These are phyloP conservation scores for Roridomyces roridus DNA, from an alignment of 768 basidiomycete species.

Conservation along the genomic window DNA sequence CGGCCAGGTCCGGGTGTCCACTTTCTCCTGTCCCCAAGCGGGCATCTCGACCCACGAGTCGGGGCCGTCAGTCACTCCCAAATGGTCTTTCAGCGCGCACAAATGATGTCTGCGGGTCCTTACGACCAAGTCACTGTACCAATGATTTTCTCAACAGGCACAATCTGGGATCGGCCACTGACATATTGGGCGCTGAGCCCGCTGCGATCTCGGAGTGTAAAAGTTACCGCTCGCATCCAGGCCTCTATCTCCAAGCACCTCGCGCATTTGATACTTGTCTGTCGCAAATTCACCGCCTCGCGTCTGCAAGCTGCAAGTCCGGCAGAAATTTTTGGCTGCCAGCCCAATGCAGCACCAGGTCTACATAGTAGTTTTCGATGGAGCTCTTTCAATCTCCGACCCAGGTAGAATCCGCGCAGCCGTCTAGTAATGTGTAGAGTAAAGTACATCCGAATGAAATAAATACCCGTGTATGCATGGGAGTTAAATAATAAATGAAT, in stretches of 20 bases:
- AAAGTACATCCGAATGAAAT: neutral
- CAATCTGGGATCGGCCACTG: neutral
- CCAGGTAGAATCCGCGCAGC: too few species aligned
- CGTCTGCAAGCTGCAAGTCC: too few species aligned
- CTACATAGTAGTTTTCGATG: constrained; percentile 1
- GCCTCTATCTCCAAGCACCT: constrained; percentile 7
- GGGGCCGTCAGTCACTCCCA: too few species aligned
- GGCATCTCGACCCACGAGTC: neutral
- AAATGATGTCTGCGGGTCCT: neutral
- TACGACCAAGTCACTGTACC: too few species aligned
- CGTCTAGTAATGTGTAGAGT: too few species aligned
- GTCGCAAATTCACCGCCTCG: too few species aligned
- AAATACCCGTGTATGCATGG: neutral
- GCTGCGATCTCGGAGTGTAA: too few species aligned
- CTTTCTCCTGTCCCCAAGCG: neutral
- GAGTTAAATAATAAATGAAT: neutral
- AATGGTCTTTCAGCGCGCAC: neutral
- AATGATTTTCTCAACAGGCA: neutral
- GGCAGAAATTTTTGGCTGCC: too few species aligned
- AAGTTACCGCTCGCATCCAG: too few species aligned
- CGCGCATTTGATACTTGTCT: neutral
- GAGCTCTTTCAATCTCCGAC: neutral
- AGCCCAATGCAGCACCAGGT: too few species aligned
- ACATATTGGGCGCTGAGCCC: neutral
- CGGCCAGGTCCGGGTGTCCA: neutral